These are phyloP conservation scores for Hygrophorus russula DNA, from an alignment of 768 basidiomycete genomes.

Conservation along the genomic window DNA sequence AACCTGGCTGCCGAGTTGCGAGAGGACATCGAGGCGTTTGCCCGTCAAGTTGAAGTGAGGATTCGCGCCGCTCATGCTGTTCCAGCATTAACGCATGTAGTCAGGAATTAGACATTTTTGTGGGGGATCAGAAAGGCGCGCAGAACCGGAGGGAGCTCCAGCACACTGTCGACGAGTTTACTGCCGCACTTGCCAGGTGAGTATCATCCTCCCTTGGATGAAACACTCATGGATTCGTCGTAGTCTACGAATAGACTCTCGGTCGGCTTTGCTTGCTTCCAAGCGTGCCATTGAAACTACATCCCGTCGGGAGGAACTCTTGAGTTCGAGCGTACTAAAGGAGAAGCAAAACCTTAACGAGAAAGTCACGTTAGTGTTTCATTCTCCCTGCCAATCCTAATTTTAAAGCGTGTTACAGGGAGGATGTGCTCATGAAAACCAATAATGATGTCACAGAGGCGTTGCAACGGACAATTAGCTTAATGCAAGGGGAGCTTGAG, in stretches of 20 bases:
- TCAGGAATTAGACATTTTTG: slow-evolving; percentile 55
- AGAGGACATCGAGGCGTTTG: slow-evolving; percentile 57
- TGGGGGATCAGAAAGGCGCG: slow-evolving; percentile 62
- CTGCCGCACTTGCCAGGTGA: slow-evolving; percentile 39
- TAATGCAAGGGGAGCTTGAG: slow-evolving; percentile 92
- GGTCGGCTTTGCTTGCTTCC: slow-evolving; percentile 60
- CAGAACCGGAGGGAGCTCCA: slow-evolving; percentile 38
- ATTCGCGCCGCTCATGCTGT: neutral
- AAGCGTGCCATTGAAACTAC: slow-evolving; percentile 55
- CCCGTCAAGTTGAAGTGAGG: slow-evolving; percentile 58
- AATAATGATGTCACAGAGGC: slow-evolving; percentile 83
- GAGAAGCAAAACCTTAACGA: slow-evolving; percentile 40
- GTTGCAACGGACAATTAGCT: slow-evolving; percentile 67
- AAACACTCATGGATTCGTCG: neutral
- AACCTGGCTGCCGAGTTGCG: slow-evolving; percentile 63
- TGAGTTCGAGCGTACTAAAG: slow-evolving; percentile 37
- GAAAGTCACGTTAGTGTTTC: slow-evolving; percentile 46
- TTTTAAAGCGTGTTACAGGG: slow-evolving; percentile 26
- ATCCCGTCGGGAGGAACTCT: slow-evolving; percentile 60
- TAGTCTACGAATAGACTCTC: slow-evolving; percentile 52
- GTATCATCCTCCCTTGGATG: slow-evolving; percentile 5
- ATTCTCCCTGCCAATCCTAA: neutral
- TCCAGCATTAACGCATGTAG: slow-evolving; percentile 3
- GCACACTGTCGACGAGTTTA: slow-evolving; percentile 37
- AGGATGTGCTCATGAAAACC: slow-evolving; percentile 83